Evolutionary conservation across 2,329 filamentous ascomycete species (phyloP).

Genomic region (Cadophora sp.): DNA sequence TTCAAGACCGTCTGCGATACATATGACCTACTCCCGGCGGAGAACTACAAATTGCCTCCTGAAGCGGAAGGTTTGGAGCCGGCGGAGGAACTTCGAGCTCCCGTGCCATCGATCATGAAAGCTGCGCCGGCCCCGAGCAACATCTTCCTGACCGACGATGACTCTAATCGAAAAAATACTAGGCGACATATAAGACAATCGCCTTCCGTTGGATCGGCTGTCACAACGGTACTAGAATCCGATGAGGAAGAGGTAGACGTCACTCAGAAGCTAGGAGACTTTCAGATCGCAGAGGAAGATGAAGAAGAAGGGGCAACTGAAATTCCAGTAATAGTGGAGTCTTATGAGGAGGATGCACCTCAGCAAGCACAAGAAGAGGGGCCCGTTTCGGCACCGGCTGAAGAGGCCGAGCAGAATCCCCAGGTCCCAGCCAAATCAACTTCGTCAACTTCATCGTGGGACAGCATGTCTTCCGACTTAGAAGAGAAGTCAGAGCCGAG

Average conservation of each 20-base stretch:
- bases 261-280: conserved; percentile 52
- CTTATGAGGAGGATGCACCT: conserved; percentile 37
- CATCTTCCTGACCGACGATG: conserved; percentile 52
- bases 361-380: conserved; percentile 28
- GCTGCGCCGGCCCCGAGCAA: conserved; percentile 39
- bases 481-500: conserved; percentile 39
- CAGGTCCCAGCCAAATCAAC: conserved; percentile 18
- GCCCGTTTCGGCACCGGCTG: background rate
- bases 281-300: conserved; percentile 54
- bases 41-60: conserved; percentile 94
- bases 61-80: conserved; percentile 87
- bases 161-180: conserved; percentile 71
- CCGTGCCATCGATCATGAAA: conserved; percentile 47
- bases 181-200: conserved; percentile 82
- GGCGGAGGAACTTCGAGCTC: conserved; percentile 50
- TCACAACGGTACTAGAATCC: conserved; percentile 83
- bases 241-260: conserved; percentile 74
- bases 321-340: conserved; percentile 43
- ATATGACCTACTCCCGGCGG: conserved; percentile 86
- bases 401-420: conserved; percentile 3
- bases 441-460: conserved; percentile 31
- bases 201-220: conserved; percentile 78
- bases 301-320: conserved; percentile 38
- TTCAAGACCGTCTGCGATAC: conserved; percentile 97
- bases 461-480: conserved; percentile 31